Evolutionary conservation across 1,284 basidiomycete genomes (phyloP).

Genomic region (Austroboletus rostrupii): DNA sequence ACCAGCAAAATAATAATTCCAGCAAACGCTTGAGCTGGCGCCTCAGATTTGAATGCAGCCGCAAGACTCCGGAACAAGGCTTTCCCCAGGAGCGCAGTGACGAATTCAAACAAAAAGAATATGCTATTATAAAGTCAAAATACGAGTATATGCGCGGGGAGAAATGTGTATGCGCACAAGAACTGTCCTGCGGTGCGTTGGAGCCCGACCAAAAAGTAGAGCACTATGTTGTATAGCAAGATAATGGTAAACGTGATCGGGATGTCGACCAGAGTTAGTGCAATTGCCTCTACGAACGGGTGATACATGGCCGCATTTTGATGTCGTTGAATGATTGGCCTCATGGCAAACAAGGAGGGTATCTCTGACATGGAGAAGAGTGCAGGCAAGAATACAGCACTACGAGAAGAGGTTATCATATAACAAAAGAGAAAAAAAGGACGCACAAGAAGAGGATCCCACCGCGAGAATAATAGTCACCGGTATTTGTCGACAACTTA

Average conservation of each 20-base stretch:
- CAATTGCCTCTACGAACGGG: constrained; percentile 52
- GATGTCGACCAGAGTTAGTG: constrained; percentile 58
- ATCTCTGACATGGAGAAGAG: constrained; percentile 36
- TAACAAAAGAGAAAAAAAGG: not conserved
- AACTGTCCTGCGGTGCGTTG: constrained; percentile 42
- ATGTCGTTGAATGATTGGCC: constrained; percentile 58
- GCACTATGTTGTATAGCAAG: constrained; percentile 43
- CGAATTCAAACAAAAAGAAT: constrained; percentile 51
- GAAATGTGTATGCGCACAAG: constrained; percentile 34
- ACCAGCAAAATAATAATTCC: constrained; percentile 50
- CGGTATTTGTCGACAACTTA: constrained; percentile 55
- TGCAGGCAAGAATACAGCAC: constrained; percentile 30
- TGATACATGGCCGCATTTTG: constrained; percentile 52
- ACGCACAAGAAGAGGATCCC: constrained; percentile 69
- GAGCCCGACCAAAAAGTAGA: constrained; percentile 56
- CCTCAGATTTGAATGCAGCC: constrained; percentile 48
- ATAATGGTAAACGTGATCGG: constrained; percentile 48
- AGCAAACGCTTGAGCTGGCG: constrained; percentile 57
- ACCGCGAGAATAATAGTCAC: constrained; percentile 75
- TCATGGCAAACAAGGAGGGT: constrained; percentile 46
- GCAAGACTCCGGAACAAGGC: constrained; percentile 58
- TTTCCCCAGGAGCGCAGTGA: constrained; percentile 56
- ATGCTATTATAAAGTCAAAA: constrained; percentile 33
- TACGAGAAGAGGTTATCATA: constrained; percentile 6
- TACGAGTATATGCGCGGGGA: not conserved